phyloP scores from a whole-genome alignment of 1,139 yeast genomes.

The Pneumocystis oryctolagi region DNA sequence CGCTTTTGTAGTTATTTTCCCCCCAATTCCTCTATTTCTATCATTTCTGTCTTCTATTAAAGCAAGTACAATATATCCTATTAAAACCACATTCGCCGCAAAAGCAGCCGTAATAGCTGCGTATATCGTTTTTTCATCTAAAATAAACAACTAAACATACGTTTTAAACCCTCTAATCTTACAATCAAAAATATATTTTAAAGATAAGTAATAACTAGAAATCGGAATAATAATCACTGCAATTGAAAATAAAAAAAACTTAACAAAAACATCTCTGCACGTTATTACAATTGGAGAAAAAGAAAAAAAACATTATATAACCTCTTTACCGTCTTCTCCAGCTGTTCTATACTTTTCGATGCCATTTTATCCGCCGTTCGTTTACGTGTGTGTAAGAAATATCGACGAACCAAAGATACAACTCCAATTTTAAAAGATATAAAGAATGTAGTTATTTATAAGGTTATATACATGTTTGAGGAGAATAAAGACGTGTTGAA shows the following conservation, averaged over 20 bases:
- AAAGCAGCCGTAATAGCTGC: slow-evolving; percentile 87
- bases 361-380: neutral
- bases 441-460: neutral
- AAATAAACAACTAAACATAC: neutral
- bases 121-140: slow-evolving; percentile 44
- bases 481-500: neutral
- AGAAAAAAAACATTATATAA: neutral
- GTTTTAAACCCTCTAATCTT: neutral
- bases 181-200: slow-evolving; percentile 26
- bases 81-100: slow-evolving; percentile 71
- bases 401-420: neutral
- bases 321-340: neutral
- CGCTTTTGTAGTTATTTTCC: neutral
- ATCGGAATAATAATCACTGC: slow-evolving; percentile 79
- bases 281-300: neutral
- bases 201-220: slow-evolving; percentile 45
- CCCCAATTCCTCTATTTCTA: neutral
- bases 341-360: neutral
- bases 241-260: slow-evolving; percentile 47
- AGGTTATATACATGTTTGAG: neutral
- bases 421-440: neutral
- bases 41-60: slow-evolving; percentile 48
- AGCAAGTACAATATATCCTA: slow-evolving; percentile 76
- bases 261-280: slow-evolving; percentile 3
- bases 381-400: neutral